phyloP scores from a whole-genome alignment of 768 basidiomycete genomes.

The Agaricus blazei region DNA sequence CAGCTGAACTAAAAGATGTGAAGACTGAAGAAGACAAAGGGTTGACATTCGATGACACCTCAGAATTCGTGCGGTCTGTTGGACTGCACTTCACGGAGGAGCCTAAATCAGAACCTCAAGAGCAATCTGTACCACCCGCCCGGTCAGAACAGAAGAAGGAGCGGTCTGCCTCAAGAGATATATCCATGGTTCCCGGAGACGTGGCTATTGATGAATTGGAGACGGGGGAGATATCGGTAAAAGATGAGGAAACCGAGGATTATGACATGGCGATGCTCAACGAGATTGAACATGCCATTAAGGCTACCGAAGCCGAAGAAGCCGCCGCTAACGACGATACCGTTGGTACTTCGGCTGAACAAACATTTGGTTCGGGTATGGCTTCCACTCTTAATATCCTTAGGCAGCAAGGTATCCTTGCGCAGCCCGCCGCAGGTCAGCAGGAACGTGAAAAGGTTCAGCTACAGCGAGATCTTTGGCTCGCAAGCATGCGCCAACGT shows the following conservation, averaged over 20 bases:
- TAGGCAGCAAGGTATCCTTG: conserved; percentile 86
- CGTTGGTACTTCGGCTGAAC: conserved; percentile 68
- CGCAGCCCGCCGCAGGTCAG: conserved; percentile 57
- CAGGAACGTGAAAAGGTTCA: conserved; percentile 77
- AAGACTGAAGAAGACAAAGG: conserved; percentile 45
- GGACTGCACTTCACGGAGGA: conserved; percentile 55
- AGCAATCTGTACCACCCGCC: conserved; percentile 16
- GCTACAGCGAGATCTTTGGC: conserved; percentile 83
- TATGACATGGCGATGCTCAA: conserved; percentile 72
- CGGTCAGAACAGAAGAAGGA: background rate
- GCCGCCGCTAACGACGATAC: conserved; percentile 23
- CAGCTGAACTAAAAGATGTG: conserved; percentile 28
- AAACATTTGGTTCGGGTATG: conserved; percentile 79
- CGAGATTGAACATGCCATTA: conserved; percentile 68
- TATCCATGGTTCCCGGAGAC: conserved; percentile 55
- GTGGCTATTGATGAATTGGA: conserved; percentile 70
- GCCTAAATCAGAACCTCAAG: conserved; percentile 43
- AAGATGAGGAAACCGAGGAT: conserved; percentile 74
- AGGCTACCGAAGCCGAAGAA: conserved; percentile 52
- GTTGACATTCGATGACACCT: conserved; percentile 92
- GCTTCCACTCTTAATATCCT: conserved; percentile 86
- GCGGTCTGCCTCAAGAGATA: conserved; percentile 43
- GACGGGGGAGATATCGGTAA: conserved; percentile 73
- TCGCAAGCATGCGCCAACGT: conserved; percentile 76
- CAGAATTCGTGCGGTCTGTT: conserved; percentile 90